These are phyloP conservation scores for Ceratobasidium sp. DNA, from an alignment of 1,284 basidiomycete species.

Conservation along the genomic window DNA sequence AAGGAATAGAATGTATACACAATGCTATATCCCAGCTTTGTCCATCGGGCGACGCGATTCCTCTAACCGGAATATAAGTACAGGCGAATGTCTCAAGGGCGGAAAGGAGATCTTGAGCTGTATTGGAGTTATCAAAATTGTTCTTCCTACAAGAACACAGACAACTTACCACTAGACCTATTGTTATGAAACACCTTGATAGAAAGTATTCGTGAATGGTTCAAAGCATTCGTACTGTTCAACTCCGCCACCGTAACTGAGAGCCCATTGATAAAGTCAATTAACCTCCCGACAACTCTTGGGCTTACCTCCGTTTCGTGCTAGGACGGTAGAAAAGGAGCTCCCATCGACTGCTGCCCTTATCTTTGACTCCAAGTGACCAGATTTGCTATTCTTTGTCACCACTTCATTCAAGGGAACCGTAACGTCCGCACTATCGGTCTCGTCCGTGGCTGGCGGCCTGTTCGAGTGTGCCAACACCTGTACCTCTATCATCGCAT, in stretches of 20 bases:
- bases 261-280: not conserved
- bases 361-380: not conserved
- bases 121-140: not conserved
- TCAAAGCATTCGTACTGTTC: not conserved
- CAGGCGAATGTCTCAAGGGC: not conserved
- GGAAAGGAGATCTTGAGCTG: not conserved
- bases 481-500: conserved; percentile 66
- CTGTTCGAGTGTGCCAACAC: conserved; percentile 55
- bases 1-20: conserved; percentile 13
- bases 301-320: conserved; percentile 5
- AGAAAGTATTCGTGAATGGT: not conserved
- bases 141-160: not conserved
- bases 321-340: not conserved
- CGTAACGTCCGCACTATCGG: not conserved
- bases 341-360: conserved; percentile 14
- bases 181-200: not conserved
- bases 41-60: conserved; percentile 5
- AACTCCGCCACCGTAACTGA: not conserved
- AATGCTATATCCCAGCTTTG: conserved; percentile 11
- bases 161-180: conserved; percentile 2
- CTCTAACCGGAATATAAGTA: conserved; percentile 16
- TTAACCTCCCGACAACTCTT: too few species aligned
- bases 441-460: not conserved
- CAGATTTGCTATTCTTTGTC: not conserved
- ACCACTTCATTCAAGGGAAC: not conserved